These are phyloP conservation scores for Carnegiea gigantea DNA, from an alignment of 179 eudicot genomes.

Conservation along the genomic window DNA sequence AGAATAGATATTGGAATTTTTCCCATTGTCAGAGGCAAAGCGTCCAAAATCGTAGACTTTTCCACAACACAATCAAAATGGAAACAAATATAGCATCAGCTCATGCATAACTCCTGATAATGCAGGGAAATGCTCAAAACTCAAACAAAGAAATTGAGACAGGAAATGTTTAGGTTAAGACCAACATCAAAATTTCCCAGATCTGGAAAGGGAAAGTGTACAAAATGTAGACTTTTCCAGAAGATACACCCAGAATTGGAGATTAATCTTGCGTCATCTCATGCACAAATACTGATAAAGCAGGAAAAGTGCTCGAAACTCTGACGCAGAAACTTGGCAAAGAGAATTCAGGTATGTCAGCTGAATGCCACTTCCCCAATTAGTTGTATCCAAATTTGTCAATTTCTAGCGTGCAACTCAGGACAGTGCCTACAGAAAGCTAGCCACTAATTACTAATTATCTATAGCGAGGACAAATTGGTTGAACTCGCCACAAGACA, in stretches of 20 bases:
- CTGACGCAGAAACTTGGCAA: conserved; percentile 1
- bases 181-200: neutral
- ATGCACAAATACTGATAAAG: conserved; percentile 20
- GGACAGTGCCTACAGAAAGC: neutral
- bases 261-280: conserved; percentile 21
- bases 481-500: neutral
- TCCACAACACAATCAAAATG: too few species aligned
- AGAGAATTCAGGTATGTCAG: neutral
- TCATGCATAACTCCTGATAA: too few species aligned
- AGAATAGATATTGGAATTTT: too few species aligned
- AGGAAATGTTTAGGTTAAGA: neutral
- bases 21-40: too few species aligned
- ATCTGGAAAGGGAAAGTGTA: conserved; percentile 1
- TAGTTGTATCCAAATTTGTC: neutral
- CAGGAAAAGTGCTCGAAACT: conserved; percentile 26
- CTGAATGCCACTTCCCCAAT: neutral
- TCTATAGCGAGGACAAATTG: neutral
- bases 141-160: neutral
- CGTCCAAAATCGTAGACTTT: too few species aligned
- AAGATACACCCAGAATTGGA: neutral
- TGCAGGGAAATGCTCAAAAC: too few species aligned
- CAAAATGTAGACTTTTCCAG: neutral
- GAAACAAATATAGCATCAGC: too few species aligned
- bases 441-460: neutral
- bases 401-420: neutral